Evolutionary conservation across 2,329 filamentous ascomycete genomes (phyloP), one percentile per base, ranked within the genome.

Genomic region (Nigrograna mackinnonii): DNA sequence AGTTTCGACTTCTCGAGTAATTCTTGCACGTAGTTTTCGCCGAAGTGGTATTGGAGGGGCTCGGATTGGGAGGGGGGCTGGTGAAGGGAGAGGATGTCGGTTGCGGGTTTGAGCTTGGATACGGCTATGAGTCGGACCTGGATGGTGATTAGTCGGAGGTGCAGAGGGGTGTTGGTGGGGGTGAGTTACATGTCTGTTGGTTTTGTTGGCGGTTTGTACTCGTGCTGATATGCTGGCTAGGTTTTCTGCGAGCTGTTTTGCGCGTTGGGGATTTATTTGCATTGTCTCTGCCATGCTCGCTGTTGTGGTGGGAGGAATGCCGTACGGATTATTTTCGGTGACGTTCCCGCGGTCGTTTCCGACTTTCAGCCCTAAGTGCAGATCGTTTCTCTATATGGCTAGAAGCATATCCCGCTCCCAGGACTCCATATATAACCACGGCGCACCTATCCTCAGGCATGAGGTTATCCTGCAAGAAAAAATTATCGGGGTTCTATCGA

Each of bases 41-140:
- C 94, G 68, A 97, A 97, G 72, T 99, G 89, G 14, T 77, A 55
- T 41, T 91, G 88, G 1, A 50, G 38, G 6, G 55, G 59, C 6
- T 50, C 46, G 18, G 54, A 33, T 5, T 6, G 12, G 33, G 35
- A 32, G 4, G 57, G 75, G 0, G 76, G 69, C 57, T 80, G 77
- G 72, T 95, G 86, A 1, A 99, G 81, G 21, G 91, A 86, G 41
- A 95, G 78, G 58, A 99, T 87, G 68, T 99, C 94, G 59, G 88
- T 88, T 45, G 85, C 89, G 12, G 94, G 92, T 73, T 99, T 97
- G 54, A 96, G 79, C 71, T 99, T 99, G 30, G 91, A 96, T 37
- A 99, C 94, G 20, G 94, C 92, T 31, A 99, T 91, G 28, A 99
- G 80, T 35, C 94, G 86, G 50, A 92, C 81, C 85, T 89, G 54